These are phyloP conservation scores for Mycena leptocephala DNA, from an alignment of 768 basidiomycete species.

Conservation along the genomic window DNA sequence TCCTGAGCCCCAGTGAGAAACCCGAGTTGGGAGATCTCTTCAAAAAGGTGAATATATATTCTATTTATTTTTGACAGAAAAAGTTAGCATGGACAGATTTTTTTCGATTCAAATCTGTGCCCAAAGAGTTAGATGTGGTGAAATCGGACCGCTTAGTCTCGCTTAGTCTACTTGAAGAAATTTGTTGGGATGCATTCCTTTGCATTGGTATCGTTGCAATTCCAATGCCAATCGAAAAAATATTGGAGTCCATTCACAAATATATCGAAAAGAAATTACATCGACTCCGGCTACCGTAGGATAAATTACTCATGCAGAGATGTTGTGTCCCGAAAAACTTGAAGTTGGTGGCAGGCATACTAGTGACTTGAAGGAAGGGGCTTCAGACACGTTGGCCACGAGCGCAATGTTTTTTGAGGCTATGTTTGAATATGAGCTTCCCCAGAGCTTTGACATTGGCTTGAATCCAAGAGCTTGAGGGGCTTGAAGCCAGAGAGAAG, in stretches of 20 bases:
- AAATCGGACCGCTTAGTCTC: neutral
- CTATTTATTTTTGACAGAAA: no score
- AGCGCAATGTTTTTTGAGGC: neutral
- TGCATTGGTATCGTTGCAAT: neutral
- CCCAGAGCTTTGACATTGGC: neutral
- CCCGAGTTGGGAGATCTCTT: neutral
- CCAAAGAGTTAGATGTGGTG: neutral
- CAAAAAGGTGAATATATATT: no score
- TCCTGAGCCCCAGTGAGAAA: neutral
- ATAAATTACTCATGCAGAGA: neutral
- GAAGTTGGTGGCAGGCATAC: neutral
- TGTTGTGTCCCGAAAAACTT: neutral
- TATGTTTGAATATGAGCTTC: neutral
- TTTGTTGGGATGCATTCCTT: neutral
- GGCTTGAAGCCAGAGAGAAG: neutral
- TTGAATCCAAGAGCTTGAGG: neutral
- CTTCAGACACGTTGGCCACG: neutral
- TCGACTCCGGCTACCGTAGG: neutral
- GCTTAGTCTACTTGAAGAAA: neutral
- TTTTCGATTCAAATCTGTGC: neutral
- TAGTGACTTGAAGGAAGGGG: neutral
- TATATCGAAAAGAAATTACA: neutral
- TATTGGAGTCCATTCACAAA: neutral
- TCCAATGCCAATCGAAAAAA: neutral
- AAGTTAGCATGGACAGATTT: neutral